These are phyloP conservation scores for Trichoderma gamsii DNA, from an alignment of 495 filamentous ascomycete species.

Conservation along the genomic window DNA sequence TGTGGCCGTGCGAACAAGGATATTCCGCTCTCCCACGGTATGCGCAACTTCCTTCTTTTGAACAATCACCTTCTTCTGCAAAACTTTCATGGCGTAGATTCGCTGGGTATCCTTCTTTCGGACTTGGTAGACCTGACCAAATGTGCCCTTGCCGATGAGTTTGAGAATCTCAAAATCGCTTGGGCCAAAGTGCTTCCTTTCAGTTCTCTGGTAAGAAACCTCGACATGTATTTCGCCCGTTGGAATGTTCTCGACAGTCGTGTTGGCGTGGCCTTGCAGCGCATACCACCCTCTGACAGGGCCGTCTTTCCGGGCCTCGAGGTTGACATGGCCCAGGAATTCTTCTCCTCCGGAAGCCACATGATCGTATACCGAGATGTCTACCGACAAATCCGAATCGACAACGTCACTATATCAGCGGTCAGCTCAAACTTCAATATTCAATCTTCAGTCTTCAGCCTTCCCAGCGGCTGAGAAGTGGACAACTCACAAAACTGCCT, in stretches of 20 bases:
- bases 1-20: constrained; percentile 91
- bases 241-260: constrained; percentile 49
- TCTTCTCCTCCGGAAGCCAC: constrained; percentile 70
- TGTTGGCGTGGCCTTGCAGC: constrained; percentile 57
- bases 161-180: constrained; percentile 94
- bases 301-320: constrained; percentile 60
- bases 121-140: constrained; percentile 99
- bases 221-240: constrained; percentile 89
- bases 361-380: constrained; percentile 90
- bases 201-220: constrained; percentile 79
- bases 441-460: too few species aligned
- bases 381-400: constrained; percentile 83
- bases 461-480: not conserved
- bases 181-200: constrained; percentile 90
- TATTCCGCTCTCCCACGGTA: constrained; percentile 94
- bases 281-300: constrained; percentile 81
- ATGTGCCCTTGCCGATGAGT: constrained; percentile 96
- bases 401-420: constrained; percentile 70
- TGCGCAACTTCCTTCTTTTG: constrained; percentile 99
- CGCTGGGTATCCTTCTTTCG: constrained; percentile 93
- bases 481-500: constrained; percentile 79
- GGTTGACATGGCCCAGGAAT: constrained; percentile 84
- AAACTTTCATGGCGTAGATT: constrained; percentile 98
- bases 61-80: constrained; percentile 98
- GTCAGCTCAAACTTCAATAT: not conserved